These are phyloP conservation scores for Aspergillus ruber DNA, from an alignment of 2,329 filamentous ascomycete species.

Conservation along the genomic window DNA sequence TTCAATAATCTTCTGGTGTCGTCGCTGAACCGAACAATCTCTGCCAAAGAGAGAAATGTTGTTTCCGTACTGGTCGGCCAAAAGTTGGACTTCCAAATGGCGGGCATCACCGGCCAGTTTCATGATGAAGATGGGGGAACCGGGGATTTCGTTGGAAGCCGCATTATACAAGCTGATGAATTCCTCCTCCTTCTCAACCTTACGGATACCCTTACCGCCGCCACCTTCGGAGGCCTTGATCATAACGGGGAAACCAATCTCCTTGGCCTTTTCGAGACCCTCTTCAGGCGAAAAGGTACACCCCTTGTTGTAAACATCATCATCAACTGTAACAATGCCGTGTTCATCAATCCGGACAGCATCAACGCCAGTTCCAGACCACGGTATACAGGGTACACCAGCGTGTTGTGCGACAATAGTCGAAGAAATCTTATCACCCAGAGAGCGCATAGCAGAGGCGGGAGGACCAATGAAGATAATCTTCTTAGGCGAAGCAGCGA, in stretches of 20 bases:
- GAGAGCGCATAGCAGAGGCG: conserved; percentile 95
- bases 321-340: conserved; percentile 86
- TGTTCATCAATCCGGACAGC: conserved; percentile 69
- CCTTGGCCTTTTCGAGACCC: conserved; percentile 74
- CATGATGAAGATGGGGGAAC: conserved; percentile 99
- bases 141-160: conserved; percentile 93
- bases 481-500: conserved; percentile 94
- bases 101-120: conserved; percentile 94
- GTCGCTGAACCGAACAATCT: conserved; percentile 96
- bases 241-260: conserved; percentile 99
- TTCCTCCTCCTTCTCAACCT: conserved; percentile 76
- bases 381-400: conserved; percentile 94
- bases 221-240: conserved; percentile 99
- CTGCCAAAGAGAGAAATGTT: conserved; percentile 98
- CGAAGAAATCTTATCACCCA: conserved; percentile 99
- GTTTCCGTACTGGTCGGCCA: conserved; percentile 99
- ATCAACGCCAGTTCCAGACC: conserved; percentile 90
- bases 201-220: conserved; percentile 98
- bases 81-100: conserved; percentile 93
- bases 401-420: conserved; percentile 99
- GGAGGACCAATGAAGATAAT: conserved; percentile 99
- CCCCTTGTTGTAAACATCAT: conserved; percentile 79
- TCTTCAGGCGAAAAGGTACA: conserved; percentile 87
- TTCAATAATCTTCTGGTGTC: conserved; percentile 99
- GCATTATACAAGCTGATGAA: conserved; percentile 89